A percentile compares a stretch with the other conserved stretches of the same genome.
These are phyloP conservation scores for Physaria fendleri DNA, from an alignment of 345 rosid genomes.

Conservation along the genomic window DNA sequence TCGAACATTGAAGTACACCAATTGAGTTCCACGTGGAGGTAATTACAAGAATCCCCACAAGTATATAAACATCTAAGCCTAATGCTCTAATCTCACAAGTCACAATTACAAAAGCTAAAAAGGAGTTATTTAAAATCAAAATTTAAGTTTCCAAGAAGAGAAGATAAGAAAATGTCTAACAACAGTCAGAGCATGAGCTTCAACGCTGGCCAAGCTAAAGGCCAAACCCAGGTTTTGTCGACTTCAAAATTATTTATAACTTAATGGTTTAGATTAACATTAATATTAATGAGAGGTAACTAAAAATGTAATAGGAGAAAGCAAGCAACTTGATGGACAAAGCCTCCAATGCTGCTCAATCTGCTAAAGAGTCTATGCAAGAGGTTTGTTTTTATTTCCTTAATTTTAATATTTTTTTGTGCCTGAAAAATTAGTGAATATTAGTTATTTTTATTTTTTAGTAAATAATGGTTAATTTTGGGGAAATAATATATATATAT, in stretches of 20 bases:
- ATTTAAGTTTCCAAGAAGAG: neutral
- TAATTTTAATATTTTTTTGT: neutral
- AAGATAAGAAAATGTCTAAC: constrained; percentile 32
- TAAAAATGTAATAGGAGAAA: constrained; percentile 45
- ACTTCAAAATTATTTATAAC: neutral
- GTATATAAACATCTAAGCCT: constrained; percentile 10
- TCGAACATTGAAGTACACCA: neutral
- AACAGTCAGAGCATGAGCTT: constrained; percentile 42
- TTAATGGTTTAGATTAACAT: neutral
- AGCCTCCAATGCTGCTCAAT: constrained; percentile 56
- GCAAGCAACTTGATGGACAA: constrained; percentile 48
- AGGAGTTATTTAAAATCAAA: neutral
- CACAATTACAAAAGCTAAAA: constrained; percentile 10
- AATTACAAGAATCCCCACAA: neutral
- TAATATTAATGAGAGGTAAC: neutral
- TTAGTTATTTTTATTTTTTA: neutral
- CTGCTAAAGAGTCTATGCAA: constrained; percentile 51
- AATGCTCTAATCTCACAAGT: constrained; percentile 6
- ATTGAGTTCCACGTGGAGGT: constrained; percentile 8
- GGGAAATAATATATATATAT: neutral
- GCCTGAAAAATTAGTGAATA: neutral
- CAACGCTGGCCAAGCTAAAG: constrained; percentile 54
- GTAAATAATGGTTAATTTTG: neutral
- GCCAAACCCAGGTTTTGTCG: constrained; percentile 45
- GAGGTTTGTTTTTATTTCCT: constrained; percentile 35